Evolutionary conservation across 352 stramenopile species (phyloP).

Genomic region (Phytophthora fragariae): DNA sequence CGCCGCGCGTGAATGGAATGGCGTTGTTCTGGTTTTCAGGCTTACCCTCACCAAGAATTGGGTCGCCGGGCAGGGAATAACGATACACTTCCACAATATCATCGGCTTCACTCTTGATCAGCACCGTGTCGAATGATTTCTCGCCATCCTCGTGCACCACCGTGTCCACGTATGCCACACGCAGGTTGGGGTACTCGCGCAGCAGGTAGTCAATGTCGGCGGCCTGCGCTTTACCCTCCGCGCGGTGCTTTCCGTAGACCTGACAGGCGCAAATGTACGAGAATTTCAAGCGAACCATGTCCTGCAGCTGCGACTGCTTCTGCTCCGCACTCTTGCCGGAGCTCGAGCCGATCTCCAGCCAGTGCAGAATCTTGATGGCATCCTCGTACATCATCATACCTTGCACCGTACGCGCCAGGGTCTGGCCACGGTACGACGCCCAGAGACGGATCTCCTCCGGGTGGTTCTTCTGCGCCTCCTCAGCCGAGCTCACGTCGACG

Average conservation of each 20-base stretch:
- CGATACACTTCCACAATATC: slow-evolving; percentile 86
- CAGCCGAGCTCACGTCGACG: slow-evolving; percentile 74
- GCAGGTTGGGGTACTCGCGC: slow-evolving; percentile 82
- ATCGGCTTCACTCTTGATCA: slow-evolving; percentile 83
- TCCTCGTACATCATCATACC: slow-evolving; percentile 92
- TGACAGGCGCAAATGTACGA: slow-evolving; percentile 89
- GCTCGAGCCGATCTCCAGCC: slow-evolving; percentile 83
- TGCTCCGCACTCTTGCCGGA: slow-evolving; percentile 70
- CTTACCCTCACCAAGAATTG: slow-evolving; percentile 85
- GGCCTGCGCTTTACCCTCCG: slow-evolving; percentile 70
- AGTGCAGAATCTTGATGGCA: slow-evolving; percentile 89
- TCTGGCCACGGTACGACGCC: slow-evolving; percentile 86
- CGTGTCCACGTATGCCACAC: slow-evolving; percentile 87
- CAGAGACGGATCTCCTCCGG: slow-evolving; percentile 82
- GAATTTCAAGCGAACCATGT: slow-evolving; percentile 89
- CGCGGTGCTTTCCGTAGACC: slow-evolving; percentile 83
- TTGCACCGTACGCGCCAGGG: slow-evolving; percentile 78
- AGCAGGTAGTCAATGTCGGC: slow-evolving; percentile 87
- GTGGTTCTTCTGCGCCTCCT: slow-evolving; percentile 77
- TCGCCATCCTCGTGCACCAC: slow-evolving; percentile 45
- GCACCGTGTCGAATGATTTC: slow-evolving; percentile 69
- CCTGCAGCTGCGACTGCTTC: slow-evolving; percentile 82
- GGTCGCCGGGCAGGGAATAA: slow-evolving; percentile 82
- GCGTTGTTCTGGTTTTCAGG: slow-evolving; percentile 91
- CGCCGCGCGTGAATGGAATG: slow-evolving; percentile 77